Base-by-base conservation (phyloP, 352 stramenopile genomes). In the Aphanomyces invadans region DNA sequence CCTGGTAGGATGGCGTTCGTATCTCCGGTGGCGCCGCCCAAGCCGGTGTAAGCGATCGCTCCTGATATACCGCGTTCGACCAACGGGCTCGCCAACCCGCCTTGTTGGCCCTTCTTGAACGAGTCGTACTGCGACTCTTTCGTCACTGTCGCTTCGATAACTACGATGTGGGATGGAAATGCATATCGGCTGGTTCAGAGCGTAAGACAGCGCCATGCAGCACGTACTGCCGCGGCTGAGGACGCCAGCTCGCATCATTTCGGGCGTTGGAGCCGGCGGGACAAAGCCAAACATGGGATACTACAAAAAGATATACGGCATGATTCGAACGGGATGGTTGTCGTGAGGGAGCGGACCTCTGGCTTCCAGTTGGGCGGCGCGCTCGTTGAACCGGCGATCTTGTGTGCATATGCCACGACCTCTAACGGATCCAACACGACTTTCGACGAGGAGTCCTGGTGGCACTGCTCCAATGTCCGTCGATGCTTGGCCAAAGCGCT, bases 281-380 rank as follows among this genome's bases (percentile, higher is more conserved):
- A 88, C 87, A 62, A 93, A 93, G 15, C 84, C 84, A 76, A 91
- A 91, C 82, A 93, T 93, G 1, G 84, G 81, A 52, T 89, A 88
- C 82, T 93, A 36, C 12, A 56, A 28, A 11, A 2, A 7, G 25
- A 62, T n/a, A 21, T 10, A 67, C 56, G 31, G 28, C 21, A 12
- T 38, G 19, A 25, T 1, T 62, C 23, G 2, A 26, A 15, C 4
- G 26, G 11, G 1, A 65, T 57, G 21, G 46, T 25, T 32, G 12
- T 29, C 0, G 46, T 11, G 21, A 10, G 61, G 3, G 3, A n/a
- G 75, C 73, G 53, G 79, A 93, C 84, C 4, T 82, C 82, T 61
- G 84, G 84, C 38, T 82, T 78, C 84, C 84, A 93, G 38, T 90
- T 77, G 59, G 78, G 77, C 2, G 82, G 80, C 0, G 84, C 84